Conservation (phyloP, 2,329 filamentous ascomycete species). For the Cercospora citrullina region DNA sequence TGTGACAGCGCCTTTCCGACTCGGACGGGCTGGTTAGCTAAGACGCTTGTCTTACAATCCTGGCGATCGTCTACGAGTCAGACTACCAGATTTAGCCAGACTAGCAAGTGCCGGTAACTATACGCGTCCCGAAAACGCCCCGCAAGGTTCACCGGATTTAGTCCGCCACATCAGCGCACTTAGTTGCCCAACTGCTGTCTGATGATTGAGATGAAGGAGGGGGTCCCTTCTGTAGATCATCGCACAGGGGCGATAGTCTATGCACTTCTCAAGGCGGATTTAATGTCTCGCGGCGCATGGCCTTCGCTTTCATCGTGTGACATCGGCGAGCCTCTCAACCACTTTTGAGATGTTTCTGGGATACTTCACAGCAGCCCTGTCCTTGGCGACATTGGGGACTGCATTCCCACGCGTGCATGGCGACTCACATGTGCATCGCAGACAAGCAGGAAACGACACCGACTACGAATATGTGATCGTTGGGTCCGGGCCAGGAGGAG, state of each 20-base stretch:
- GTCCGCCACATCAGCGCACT: neutral
- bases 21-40: neutral
- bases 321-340: neutral
- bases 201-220: neutral
- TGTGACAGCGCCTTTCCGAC: neutral
- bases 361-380: constrained; percentile 4
- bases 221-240: neutral
- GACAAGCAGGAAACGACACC: constrained; percentile 11
- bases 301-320: neutral
- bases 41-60: neutral
- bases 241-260: neutral
- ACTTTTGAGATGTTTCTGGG: constrained; percentile 9
- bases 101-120: neutral
- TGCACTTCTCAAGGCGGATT: neutral
- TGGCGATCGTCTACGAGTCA: neutral
- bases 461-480: constrained; percentile 64
- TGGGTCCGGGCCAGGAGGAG: constrained; percentile 62
- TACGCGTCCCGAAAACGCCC: neutral
- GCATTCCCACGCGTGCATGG: constrained; percentile 5
- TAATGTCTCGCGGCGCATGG: neutral
- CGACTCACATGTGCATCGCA: constrained; percentile 7
- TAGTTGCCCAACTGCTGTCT: neutral
- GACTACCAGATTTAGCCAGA: neutral
- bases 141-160: neutral
- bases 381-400: neutral